Percentiles rank a stretch among this genome's conserved stretches.
Conservation (phyloP, 306 rosid genomes). For the Cucurbita ficifolia region DNA sequence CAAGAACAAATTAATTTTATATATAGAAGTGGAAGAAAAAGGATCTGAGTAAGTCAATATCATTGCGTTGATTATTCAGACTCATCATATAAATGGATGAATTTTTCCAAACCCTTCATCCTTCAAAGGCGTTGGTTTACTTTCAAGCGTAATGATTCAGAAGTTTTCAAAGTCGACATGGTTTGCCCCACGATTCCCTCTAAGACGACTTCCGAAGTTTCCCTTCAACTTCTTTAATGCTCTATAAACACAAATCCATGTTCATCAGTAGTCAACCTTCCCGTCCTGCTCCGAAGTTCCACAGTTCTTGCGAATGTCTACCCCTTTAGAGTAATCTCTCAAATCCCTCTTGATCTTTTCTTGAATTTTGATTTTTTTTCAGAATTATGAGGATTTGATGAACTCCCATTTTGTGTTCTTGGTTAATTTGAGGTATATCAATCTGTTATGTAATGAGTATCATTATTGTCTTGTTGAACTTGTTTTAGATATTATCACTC, state of each 20-base stretch:
- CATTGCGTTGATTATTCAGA: not conserved
- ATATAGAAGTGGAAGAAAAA: not conserved
- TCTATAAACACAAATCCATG: not conserved
- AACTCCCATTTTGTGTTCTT: not conserved
- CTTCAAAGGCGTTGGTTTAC: not conserved
- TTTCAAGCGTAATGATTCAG: not conserved
- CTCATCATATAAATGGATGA: not conserved
- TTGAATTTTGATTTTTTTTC: not conserved
- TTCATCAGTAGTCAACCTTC: not conserved
- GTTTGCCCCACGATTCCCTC: not conserved
- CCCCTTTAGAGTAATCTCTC: conserved; percentile 52
- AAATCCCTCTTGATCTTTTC: not conserved
- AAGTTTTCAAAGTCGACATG: not conserved
- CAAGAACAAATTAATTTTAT: not conserved
- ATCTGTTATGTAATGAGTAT: not conserved
- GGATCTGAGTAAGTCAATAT: not conserved
- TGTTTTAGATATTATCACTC: conserved; percentile 40
- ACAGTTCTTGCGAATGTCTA: conserved; percentile 32
- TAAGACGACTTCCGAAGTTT: not conserved
- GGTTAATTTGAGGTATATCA: not conserved
- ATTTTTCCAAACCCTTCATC: not conserved
- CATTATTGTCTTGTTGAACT: not conserved
- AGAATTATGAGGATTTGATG: not conserved
- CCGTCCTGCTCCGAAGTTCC: not conserved
- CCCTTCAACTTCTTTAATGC: not conserved